Base-by-base conservation (phyloP, 805 yeast species). In the Metschnikowia continentalis region DNA sequence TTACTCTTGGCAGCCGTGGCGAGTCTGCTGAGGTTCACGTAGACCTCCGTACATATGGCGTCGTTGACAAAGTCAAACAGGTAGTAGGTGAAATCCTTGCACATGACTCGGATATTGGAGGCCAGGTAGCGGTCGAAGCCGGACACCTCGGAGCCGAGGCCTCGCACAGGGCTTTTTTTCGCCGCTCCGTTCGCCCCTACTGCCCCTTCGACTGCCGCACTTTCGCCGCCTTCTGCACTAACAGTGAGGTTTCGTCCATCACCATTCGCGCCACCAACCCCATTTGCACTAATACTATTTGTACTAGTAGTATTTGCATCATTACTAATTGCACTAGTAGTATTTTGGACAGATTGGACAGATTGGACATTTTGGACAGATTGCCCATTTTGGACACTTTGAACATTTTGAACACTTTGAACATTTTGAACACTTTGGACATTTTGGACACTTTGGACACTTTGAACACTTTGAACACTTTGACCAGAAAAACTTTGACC, bases 51-150 rank as follows among this genome's bases (percentile, higher is more conserved):
- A 51, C 95, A 86, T 32, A 80, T 75, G 7, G 64, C 56, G 37
- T 82, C 84, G 57, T 77, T 75, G 20, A 65, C 65, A 63, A 94
- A 88, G 61, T 88, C 94, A 57, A 92, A 77, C 8, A 95, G 82
- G 47, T 90, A 73, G 61, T 80, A 86, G 17, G 91, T 85, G 67
- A 88, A 92, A 66, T 92, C 98, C 55, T 90, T 82, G 62, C 97
- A 88, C 37, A 83, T 79, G 10, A 92, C 62, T 43, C 95, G 79
- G 42, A 92, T 69, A 52, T 82, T 81, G 5, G 85, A 80, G 1
- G 74, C 66, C 4, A 70, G 47, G 54, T 73, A 73, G 50, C 65
- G 72, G 54, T 74, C 77, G 15, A 66, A 61, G 17, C 58, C 57
- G 1, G 56, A 54, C 22, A 47, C 14, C 6, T 48, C 38, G 14